These are phyloP conservation scores for Fragaria vesca DNA, from an alignment of 306 rosid genomes.

Conservation along the genomic window DNA sequence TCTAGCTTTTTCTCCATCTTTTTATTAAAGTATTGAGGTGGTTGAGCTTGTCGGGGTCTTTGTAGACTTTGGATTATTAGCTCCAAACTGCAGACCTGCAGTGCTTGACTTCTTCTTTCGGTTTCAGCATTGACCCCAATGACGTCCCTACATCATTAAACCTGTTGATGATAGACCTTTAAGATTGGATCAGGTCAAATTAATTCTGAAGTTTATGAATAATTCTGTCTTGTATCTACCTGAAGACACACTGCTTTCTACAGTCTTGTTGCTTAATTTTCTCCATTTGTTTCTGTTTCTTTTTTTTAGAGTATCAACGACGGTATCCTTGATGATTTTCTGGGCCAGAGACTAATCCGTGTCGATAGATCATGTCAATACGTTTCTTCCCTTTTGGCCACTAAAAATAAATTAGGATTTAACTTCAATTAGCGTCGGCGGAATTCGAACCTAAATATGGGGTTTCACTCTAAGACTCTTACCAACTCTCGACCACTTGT, in stretches of 20 bases:
- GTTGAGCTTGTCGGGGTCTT: constrained; percentile 22
- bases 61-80: constrained; percentile 8
- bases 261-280: neutral
- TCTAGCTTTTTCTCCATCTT: neutral
- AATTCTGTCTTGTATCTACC: too few species aligned
- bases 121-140: constrained; percentile 5
- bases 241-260: neutral
- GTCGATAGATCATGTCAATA: accelerated
- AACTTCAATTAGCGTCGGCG: too few species aligned
- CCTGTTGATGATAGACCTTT: constrained; percentile 2
- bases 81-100: constrained; percentile 15
- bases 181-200: constrained; percentile 26
- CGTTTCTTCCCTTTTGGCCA: accelerated
- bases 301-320: too few species aligned
- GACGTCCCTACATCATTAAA: constrained; percentile 16
- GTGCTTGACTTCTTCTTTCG: constrained; percentile 38
- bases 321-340: too few species aligned
- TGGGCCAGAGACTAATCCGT: too few species aligned
- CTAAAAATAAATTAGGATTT: too few species aligned
- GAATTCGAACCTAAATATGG: too few species aligned
- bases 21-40: constrained; percentile 15
- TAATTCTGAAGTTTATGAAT: constrained; percentile 15
- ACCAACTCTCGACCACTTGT: too few species aligned
- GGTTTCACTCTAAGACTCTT: too few species aligned
- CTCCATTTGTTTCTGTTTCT: neutral